These are phyloP conservation scores for Cyclostephanos invisitatus DNA, from an alignment of 108 stramenopile genomes.

Conservation along the genomic window DNA sequence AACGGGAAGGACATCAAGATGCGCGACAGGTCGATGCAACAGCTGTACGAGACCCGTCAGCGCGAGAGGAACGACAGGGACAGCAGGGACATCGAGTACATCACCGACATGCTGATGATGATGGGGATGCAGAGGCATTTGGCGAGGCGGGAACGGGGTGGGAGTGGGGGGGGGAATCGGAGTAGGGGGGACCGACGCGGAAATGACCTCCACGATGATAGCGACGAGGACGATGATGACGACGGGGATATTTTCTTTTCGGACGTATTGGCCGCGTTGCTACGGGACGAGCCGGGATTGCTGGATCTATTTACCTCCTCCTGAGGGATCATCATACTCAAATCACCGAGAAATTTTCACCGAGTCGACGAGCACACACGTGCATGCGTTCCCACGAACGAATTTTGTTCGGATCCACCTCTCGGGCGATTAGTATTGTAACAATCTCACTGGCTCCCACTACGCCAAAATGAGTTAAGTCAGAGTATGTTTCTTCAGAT, in stretches of 20 bases:
- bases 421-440: too few species aligned
- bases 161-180: not conserved
- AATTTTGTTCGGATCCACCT: too few species aligned
- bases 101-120: slow-evolving; percentile 4
- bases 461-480: too few species aligned
- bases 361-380: too few species aligned
- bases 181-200: not conserved
- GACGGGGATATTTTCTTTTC: not conserved
- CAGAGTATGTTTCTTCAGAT: too few species aligned
- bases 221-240: not conserved
- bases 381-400: too few species aligned
- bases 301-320: not conserved
- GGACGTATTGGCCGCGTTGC: not conserved
- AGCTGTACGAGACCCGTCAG: slow-evolving; percentile 49
- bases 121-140: not conserved
- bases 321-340: too few species aligned
- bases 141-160: not conserved
- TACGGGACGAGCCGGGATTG: not conserved
- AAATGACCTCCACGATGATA: not conserved
- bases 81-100: not conserved
- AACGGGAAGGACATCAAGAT: slow-evolving; percentile 48
- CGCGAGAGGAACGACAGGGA: slow-evolving; percentile 7
- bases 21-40: slow-evolving; percentile 41
- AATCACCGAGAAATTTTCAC: too few species aligned
- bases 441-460: too few species aligned